Conservation (phyloP, 768 basidiomycete genomes). For the Kwoniella sp. region DNA sequence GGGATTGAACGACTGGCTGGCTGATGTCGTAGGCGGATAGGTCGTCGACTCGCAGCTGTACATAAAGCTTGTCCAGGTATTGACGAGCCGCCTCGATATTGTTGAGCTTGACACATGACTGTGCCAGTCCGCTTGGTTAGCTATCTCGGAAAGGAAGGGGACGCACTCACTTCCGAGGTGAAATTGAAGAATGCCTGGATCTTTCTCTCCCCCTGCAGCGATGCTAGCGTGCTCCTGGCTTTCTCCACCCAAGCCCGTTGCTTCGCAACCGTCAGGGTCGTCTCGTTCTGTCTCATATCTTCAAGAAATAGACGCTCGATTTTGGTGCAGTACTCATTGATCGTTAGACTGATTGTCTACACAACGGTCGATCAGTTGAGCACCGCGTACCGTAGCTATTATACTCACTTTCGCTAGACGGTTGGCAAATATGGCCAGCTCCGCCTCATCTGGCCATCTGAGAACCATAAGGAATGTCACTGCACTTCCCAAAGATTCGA, state of each 20-base stretch:
- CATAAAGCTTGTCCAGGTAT: constrained; percentile 90
- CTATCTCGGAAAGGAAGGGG: background rate
- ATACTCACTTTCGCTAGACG: constrained; percentile 70
- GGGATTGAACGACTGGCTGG: background rate
- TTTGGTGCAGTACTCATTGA: constrained; percentile 84
- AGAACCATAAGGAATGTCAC: constrained; percentile 81
- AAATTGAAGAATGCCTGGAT: constrained; percentile 88
- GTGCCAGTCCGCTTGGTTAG: background rate
- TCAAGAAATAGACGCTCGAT: constrained; percentile 84
- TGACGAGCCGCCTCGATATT: constrained; percentile 89
- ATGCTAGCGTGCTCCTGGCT: constrained; percentile 55
- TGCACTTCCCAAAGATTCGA: constrained; percentile 86
- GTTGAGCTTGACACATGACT: constrained; percentile 96
- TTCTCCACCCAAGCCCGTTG: constrained; percentile 57
- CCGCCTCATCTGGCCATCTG: constrained; percentile 86
- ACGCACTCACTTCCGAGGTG: constrained; percentile 58
- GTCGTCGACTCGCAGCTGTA: constrained; percentile 82
- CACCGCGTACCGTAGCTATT: background rate
- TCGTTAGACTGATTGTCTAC: constrained; percentile 82
- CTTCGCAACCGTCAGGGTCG: constrained; percentile 66
- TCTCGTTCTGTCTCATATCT: constrained; percentile 78
- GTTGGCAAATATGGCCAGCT: constrained; percentile 85
- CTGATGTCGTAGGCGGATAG: constrained; percentile 52
- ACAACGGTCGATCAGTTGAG: background rate
- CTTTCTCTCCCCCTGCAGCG: constrained; percentile 72